These are phyloP conservation scores for Marchantia polymorpha DNA, from an alignment of 225 moss, liverwort and hornwort species.

Conservation along the genomic window DNA sequence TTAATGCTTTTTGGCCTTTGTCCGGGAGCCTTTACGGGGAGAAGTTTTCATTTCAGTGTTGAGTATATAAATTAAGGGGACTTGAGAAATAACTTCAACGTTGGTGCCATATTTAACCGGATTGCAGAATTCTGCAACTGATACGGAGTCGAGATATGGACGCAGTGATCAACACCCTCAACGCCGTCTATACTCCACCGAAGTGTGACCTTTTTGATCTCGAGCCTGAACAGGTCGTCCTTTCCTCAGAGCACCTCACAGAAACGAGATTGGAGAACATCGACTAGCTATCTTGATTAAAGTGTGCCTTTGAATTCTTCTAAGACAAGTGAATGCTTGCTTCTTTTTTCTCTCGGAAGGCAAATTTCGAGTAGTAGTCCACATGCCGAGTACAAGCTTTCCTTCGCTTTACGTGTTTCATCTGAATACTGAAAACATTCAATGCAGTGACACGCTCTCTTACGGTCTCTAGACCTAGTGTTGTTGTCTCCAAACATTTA, in stretches of 20 bases:
- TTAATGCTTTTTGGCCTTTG: too few relatives aligned
- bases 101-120: too few relatives aligned
- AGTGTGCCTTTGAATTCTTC: not conserved
- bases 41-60: too few relatives aligned
- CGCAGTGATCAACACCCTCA: too few relatives aligned
- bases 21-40: too few relatives aligned
- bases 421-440: not conserved
- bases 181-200: not conserved
- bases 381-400: not conserved
- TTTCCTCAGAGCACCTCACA: not conserved
- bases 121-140: too few relatives aligned
- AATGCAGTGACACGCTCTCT: too few relatives aligned
- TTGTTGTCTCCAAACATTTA: not conserved
- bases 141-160: too few relatives aligned
- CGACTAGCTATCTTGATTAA: not conserved
- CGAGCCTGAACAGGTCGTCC: slow-evolving; percentile 8
- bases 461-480: not conserved
- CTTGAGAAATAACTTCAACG: too few relatives aligned
- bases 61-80: too few relatives aligned
- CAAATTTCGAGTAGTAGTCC: not conserved
- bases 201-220: not conserved
- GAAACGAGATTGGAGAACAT: not conserved
- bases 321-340: too few relatives aligned
- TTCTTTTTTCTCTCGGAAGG: not conserved
- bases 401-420: not conserved